Evolutionary conservation across 176 grass and related monocot genomes (phyloP), one percentile per base, ranked within the genome.

Genomic region (Musa acuminata): DNA sequence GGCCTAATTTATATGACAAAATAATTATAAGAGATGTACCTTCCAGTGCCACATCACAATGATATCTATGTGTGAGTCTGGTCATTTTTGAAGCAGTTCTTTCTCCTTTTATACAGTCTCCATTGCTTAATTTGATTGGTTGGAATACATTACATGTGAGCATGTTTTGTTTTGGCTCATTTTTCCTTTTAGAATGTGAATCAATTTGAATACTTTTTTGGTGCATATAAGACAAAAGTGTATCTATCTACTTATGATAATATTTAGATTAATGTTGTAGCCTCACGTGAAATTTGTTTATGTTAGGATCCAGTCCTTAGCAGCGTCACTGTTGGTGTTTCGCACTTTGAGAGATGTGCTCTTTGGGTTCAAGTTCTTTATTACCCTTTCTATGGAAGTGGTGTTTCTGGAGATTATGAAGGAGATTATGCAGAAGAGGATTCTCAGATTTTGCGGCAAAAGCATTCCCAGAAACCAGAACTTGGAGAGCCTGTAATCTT

Each of bases 361-460:
- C 80, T 99, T 69, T 99, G 95, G 90, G 95, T 99, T 82, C 90
- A 99, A 86, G 90, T 99, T 54, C 71, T 99, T 51, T 94, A 99
- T 83, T 99, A 99, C 26, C 90, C 95, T 27, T 99, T 93, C 76
- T 82, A 82, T 57, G 95, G 95, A 77, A 94, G 59, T 55, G 70
- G 84, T 52, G 79, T 87, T 78, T 62, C 90, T 10, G 80, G 62
- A 66, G 86, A 91, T n/a, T 99, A 89, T 50, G 90, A 87, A 91
- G 90, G 88, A 76, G 88, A 99, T 69, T 99, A 99, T 82, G 82
- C 88, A n/a, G 95, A 99, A 78, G 95, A 99, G 75, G 91, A 93
- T 84, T 80, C 86, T 62, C 95, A 99, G 74, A 87, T 91, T 49
- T 85, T 78, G 74, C 84, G 80, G 76, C 95, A 94, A 81, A 99